A percentile compares a stretch with the other conserved stretches of the same genome.
Conservation (phyloP, 306 rosid genomes). For the Mucuna pruriens region DNA sequence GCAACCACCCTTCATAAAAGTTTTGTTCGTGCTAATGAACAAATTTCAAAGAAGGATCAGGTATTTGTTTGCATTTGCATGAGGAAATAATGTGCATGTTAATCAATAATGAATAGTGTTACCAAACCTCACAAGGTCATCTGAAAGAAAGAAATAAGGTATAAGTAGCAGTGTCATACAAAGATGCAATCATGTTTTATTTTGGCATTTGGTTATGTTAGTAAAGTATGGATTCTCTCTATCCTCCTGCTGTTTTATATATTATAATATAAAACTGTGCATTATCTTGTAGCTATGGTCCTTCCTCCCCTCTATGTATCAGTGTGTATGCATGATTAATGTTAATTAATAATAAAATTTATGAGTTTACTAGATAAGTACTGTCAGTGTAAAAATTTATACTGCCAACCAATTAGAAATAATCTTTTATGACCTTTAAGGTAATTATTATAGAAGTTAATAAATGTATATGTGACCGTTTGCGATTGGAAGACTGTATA, state of each 20-base stretch:
- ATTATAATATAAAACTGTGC: not conserved
- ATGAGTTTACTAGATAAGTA: too few species aligned
- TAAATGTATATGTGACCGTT: too few species aligned
- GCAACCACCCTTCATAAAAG: slow-evolving; percentile 75
- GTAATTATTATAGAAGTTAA: too few species aligned
- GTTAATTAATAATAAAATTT: not conserved
- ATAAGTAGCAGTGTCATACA: not conserved
- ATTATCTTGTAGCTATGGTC: not conserved
- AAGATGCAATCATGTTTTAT: not conserved
- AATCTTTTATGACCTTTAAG: too few species aligned
- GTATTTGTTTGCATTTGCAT: slow-evolving; percentile 45
- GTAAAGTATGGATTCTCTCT: not conserved
- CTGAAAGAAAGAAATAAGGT: slow-evolving; percentile 1
- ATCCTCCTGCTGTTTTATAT: not conserved
- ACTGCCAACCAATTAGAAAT: too few species aligned
- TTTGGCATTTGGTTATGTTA: not conserved
- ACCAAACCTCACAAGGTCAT: not conserved
- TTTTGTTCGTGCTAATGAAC: slow-evolving; percentile 81
- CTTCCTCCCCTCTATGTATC: not conserved
- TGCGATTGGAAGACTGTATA: too few species aligned
- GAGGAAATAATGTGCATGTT: not conserved
- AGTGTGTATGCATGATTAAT: not conserved
- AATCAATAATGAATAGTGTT: not conserved
- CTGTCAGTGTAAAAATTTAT: too few species aligned
- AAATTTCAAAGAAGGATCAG: slow-evolving; percentile 72